A percentile compares a stretch with the other conserved stretches of the same genome.
Conservation (phyloP, 2,329 filamentous ascomycete species). For the Mycosphaerella sp. region DNA sequence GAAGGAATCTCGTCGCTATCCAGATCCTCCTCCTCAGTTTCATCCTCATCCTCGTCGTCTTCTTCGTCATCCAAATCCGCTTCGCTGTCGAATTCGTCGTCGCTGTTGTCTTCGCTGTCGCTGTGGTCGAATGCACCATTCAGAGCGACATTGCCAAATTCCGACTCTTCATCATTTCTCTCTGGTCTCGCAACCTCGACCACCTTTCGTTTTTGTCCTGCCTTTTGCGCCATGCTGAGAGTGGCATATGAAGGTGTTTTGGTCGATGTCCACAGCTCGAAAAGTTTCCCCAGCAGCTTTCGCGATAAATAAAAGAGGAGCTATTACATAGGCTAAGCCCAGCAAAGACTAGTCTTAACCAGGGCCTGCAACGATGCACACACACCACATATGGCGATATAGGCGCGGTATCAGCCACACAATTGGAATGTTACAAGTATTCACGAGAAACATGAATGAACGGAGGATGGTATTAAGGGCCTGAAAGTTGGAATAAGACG, state of each 20-base stretch:
- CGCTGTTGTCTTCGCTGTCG: constrained; percentile 34
- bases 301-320: neutral
- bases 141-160: constrained; percentile 32
- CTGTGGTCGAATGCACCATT: constrained; percentile 24
- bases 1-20: constrained; percentile 38
- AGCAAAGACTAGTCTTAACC: too few relatives aligned
- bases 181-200: constrained; percentile 32
- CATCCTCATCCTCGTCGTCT: constrained; percentile 23
- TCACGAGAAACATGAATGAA: too few relatives aligned
- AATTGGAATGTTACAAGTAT: too few relatives aligned
- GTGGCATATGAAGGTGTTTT: neutral
- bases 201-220: constrained; percentile 41
- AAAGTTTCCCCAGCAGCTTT: constrained; percentile 1
- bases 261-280: constrained; percentile 13
- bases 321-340: neutral
- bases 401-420: too few relatives aligned
- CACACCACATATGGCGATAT: too few relatives aligned
- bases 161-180: constrained; percentile 32
- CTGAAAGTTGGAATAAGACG: too few relatives aligned
- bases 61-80: constrained; percentile 22
- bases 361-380: too few relatives aligned
- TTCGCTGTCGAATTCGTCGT: constrained; percentile 24
- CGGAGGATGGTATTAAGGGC: too few relatives aligned
- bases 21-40: constrained; percentile 27
- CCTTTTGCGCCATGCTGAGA: constrained; percentile 25